Conservation (phyloP, 2,329 filamentous ascomycete species). For the Colletotrichum noveboracense region DNA sequence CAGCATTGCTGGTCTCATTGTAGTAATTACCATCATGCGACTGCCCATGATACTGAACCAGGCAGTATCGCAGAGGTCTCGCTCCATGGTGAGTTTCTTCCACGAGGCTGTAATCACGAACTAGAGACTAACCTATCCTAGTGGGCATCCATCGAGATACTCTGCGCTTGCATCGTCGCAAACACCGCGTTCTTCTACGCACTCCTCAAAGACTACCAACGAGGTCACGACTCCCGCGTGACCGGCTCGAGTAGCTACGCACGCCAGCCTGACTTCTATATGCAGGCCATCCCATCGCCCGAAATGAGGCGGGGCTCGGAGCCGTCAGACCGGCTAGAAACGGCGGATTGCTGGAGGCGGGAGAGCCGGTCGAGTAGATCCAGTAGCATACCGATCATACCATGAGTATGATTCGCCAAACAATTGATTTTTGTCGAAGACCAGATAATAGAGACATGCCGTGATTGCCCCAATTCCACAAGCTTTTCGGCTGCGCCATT, state of each 20-base stretch:
- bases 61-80: constrained; percentile 31
- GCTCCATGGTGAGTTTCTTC: constrained; percentile 27
- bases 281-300: constrained; percentile 12
- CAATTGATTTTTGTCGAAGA: not conserved
- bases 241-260: constrained; percentile 3
- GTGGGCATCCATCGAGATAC: constrained; percentile 38
- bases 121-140: not conserved
- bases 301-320: not conserved
- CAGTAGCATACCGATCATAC: constrained; percentile 1
- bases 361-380: constrained; percentile 9
- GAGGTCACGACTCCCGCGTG: constrained; percentile 25
- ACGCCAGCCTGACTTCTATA: constrained; percentile 12
- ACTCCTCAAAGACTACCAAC: constrained; percentile 29
- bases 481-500: not conserved
- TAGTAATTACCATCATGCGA: constrained; percentile 33
- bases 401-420: not conserved
- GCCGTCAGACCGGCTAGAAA: not conserved
- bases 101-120: not conserved
- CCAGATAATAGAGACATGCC: not conserved
- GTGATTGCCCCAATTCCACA: not conserved
- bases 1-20: constrained; percentile 29
- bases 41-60: constrained; percentile 32
- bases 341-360: not conserved
- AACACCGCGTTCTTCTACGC: constrained; percentile 36
- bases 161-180: constrained; percentile 35